Percentiles rank a stretch among this genome's conserved stretches.
Evolutionary conservation across 176 grass and related monocot species (phyloP).

Genomic region (Oryza punctata): DNA sequence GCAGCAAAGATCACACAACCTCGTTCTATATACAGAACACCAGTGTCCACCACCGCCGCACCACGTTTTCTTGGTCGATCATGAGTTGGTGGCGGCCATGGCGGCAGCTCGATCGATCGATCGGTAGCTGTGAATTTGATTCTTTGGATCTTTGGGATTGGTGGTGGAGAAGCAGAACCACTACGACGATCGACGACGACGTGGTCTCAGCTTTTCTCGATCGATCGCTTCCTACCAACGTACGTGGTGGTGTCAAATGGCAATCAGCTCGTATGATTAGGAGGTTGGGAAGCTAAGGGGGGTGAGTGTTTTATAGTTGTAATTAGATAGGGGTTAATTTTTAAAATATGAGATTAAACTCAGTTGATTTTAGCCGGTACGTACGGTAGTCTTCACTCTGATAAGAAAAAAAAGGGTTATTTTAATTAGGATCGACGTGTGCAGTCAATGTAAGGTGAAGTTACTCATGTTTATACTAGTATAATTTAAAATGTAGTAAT

Average conservation of each 20-base stretch:
- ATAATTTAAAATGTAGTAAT: too few species aligned
- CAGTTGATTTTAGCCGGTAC: background rate
- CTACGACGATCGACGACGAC: background rate
- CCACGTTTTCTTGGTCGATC: background rate
- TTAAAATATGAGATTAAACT: background rate
- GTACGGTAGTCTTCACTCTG: background rate
- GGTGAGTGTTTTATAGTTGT: background rate
- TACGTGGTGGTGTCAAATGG: too few species aligned
- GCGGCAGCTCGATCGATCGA: background rate
- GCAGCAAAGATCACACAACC: background rate
- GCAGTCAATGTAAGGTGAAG: too few species aligned
- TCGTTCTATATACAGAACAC: too few species aligned
- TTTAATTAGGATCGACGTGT: too few species aligned
- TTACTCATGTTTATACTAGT: too few species aligned
- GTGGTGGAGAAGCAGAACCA: background rate
- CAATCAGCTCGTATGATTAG: background rate
- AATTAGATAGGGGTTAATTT: background rate
- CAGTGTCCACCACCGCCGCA: too few species aligned
- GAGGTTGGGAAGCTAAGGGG: background rate
- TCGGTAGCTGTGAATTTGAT: background rate
- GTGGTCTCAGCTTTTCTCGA: constrained; percentile 16
- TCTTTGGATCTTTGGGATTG: constrained; percentile 5
- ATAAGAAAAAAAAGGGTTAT: background rate
- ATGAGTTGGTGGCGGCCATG: constrained; percentile 31
- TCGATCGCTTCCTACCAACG: too few species aligned